These are phyloP conservation scores for Coemansia sp. DNA, from an alignment of 192 early-diverging fungal genomes.

Conservation along the genomic window DNA sequence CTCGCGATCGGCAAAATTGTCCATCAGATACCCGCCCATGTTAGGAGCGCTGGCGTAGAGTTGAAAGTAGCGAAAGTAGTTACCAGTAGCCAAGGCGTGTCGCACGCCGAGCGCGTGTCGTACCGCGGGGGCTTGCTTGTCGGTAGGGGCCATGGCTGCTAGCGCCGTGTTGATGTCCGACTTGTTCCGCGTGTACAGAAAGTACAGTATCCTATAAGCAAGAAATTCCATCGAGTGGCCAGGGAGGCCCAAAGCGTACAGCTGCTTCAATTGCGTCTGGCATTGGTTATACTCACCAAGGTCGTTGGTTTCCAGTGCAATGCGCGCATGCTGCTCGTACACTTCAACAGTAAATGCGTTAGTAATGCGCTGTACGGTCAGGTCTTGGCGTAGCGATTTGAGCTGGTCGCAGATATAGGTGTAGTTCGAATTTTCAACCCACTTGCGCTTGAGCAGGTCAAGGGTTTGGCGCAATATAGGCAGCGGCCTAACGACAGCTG, in stretches of 20 bases:
- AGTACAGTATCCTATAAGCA: slow-evolving; percentile 91
- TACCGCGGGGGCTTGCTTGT: slow-evolving; percentile 64
- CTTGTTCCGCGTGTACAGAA: slow-evolving; percentile 81
- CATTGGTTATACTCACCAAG: slow-evolving; percentile 98
- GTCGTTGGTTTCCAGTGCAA: slow-evolving; percentile 94
- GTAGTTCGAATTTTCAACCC: slow-evolving; percentile 85
- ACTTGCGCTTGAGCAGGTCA: slow-evolving; percentile 72
- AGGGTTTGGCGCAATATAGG: slow-evolving; percentile 72
- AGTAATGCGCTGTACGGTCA: slow-evolving; percentile 92
- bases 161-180: slow-evolving; percentile 83
- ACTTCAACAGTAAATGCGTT: slow-evolving; percentile 92
- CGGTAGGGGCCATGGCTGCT: slow-evolving; percentile 63
- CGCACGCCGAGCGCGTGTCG: slow-evolving; percentile 85
- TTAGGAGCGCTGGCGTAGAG: slow-evolving; percentile 77
- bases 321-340: slow-evolving; percentile 93
- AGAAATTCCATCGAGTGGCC: slow-evolving; percentile 88
- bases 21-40: slow-evolving; percentile 88
- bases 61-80: slow-evolving; percentile 84
- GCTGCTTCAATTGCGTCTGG: slow-evolving; percentile 87
- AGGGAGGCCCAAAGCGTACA: slow-evolving; percentile 70
- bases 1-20: slow-evolving; percentile 88
- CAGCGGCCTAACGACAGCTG: slow-evolving; percentile 88
- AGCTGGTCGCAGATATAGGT: slow-evolving; percentile 97
- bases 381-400: slow-evolving; percentile 93
- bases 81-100: slow-evolving; percentile 70